phyloP scores from a whole-genome alignment of 495 filamentous ascomycete species.

The Trichoderma asperelloides region DNA sequence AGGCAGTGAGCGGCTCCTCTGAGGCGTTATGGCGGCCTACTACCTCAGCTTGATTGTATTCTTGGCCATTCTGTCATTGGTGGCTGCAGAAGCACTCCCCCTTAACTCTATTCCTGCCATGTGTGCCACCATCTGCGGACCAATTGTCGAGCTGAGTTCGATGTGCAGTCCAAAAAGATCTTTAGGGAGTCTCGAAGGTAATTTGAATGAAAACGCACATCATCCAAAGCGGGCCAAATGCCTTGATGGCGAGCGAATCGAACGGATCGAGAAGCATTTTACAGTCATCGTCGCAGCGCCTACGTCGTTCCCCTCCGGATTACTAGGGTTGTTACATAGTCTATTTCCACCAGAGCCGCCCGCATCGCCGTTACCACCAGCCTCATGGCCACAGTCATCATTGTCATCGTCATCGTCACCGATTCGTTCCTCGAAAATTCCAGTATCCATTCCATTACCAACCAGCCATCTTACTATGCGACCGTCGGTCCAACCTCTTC shows the following conservation, averaged over 20 bases:
- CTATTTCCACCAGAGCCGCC: neutral
- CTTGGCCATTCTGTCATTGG: neutral
- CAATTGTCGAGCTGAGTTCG: conserved; percentile 1
- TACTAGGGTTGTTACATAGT: neutral
- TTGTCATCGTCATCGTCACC: neutral
- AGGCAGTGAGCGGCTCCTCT: neutral
- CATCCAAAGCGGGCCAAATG: neutral
- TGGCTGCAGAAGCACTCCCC: neutral
- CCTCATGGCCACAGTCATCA: neutral
- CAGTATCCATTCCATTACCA: neutral
- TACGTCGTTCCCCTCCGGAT: neutral
- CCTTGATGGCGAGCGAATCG: neutral
- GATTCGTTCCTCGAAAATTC: neutral
- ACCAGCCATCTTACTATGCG: too few species aligned
- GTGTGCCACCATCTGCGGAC: neutral
- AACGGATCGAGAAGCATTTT: neutral
- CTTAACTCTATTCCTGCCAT: neutral
- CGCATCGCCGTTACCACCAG: neutral
- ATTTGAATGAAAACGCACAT: too few species aligned
- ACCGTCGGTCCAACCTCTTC: neutral
- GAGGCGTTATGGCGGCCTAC: neutral
- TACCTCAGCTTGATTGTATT: neutral
- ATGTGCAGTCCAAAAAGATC: neutral
- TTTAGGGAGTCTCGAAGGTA: neutral
- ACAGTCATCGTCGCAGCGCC: neutral